These are phyloP conservation scores for Cladophialophora bantiana DNA, from an alignment of 2,329 filamentous ascomycete genomes.

Conservation along the genomic window DNA sequence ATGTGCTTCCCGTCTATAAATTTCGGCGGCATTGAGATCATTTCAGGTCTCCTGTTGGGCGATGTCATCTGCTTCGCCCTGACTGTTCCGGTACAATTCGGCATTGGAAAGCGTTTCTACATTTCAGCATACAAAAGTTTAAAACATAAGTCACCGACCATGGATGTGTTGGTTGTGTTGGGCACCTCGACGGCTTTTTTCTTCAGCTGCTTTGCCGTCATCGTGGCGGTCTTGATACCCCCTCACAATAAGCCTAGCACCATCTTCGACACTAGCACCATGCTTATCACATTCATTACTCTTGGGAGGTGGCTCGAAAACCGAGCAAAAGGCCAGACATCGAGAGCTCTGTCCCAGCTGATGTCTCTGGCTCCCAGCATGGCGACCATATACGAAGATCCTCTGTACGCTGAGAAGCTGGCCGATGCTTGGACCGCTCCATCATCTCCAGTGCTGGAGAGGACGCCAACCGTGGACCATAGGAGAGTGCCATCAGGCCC, in stretches of 20 bases:
- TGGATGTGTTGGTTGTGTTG: constrained; percentile 94
- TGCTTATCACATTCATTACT: constrained; percentile 96
- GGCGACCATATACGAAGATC: constrained; percentile 94
- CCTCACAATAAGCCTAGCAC: constrained; percentile 84
- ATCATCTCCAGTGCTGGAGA: constrained; percentile 44
- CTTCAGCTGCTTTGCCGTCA: constrained; percentile 88
- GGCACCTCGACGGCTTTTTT: constrained; percentile 96
- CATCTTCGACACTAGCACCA: constrained; percentile 96
- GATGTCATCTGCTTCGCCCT: constrained; percentile 83
- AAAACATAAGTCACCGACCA: constrained; percentile 89
- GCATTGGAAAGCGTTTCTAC: constrained; percentile 94
- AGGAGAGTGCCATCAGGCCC: constrained; percentile 22
- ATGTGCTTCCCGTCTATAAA: constrained; percentile 81
- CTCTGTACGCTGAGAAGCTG: constrained; percentile 89
- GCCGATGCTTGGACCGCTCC: constrained; percentile 75
- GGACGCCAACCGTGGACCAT: constrained; percentile 52
- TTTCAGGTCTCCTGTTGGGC: constrained; percentile 82
- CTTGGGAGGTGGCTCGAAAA: constrained; percentile 93
- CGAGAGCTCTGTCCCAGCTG: constrained; percentile 86
- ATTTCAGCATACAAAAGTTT: constrained; percentile 90
- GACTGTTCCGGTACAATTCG: constrained; percentile 94
- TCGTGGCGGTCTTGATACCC: constrained; percentile 75
- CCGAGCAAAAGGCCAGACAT: constrained; percentile 92
- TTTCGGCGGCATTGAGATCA: constrained; percentile 72
- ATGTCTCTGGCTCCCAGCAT: constrained; percentile 97